Evolutionary conservation across 2,329 filamentous ascomycete genomes (phyloP).

Genomic region (Talaromyces rugulosus): DNA sequence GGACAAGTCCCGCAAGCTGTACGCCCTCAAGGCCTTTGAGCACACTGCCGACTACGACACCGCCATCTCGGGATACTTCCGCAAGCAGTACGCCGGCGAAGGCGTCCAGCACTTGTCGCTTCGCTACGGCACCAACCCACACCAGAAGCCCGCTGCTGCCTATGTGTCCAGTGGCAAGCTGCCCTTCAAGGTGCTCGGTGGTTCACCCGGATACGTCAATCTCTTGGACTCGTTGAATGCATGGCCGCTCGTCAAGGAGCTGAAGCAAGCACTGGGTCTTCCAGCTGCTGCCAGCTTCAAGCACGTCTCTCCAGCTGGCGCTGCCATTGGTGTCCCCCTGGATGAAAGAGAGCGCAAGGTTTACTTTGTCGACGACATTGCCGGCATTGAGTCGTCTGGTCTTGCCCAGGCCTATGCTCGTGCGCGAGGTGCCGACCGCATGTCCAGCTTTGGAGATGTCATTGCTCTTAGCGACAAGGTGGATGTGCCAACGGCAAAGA

Average conservation of each 20-base stretch:
- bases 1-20: slow-evolving; percentile 77
- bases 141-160: slow-evolving; percentile 93
- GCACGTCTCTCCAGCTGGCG: slow-evolving; percentile 95
- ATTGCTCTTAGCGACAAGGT: slow-evolving; percentile 90
- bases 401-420: slow-evolving; percentile 94
- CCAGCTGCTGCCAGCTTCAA: slow-evolving; percentile 97
- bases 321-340: slow-evolving; percentile 86
- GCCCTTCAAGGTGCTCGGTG: slow-evolving; percentile 91
- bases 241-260: slow-evolving; percentile 94
- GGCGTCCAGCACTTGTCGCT: slow-evolving; percentile 79
- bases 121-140: slow-evolving; percentile 93
- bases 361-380: slow-evolving; percentile 96
- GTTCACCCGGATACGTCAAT: slow-evolving; percentile 95
- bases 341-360: slow-evolving; percentile 88
- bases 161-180: slow-evolving; percentile 68
- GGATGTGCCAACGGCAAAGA: slow-evolving; percentile 89
- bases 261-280: slow-evolving; percentile 80
- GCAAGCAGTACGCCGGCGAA: slow-evolving; percentile 87
- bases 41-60: slow-evolving; percentile 96
- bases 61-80: slow-evolving; percentile 95
- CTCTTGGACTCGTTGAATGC: slow-evolving; percentile 93
- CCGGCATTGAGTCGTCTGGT: slow-evolving; percentile 76
- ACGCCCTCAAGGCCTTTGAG: slow-evolving; percentile 96
- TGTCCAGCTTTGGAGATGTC: slow-evolving; percentile 97
- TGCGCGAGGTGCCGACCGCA: slow-evolving; percentile 91